A percentile compares a stretch with the other conserved stretches of the same genome.
phyloP scores from a whole-genome alignment of 345 rosid species.

The Toxicodendron radicans region DNA sequence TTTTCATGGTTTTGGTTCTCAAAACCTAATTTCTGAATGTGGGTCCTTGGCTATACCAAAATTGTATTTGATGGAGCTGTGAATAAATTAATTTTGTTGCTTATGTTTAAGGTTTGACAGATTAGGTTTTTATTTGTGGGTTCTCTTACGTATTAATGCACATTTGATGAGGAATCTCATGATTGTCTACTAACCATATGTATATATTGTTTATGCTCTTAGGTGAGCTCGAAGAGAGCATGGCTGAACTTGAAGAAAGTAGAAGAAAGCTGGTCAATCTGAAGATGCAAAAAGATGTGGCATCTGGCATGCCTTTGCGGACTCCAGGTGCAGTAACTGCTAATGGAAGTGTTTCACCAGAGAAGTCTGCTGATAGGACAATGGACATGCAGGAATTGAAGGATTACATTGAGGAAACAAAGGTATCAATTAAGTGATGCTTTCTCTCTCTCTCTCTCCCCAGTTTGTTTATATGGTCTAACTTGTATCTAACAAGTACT shows the following conservation, averaged over 20 bases:
- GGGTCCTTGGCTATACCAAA: background rate
- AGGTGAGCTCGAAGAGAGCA: slow-evolving; percentile 90
- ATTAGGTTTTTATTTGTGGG: background rate
- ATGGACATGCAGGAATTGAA: slow-evolving; percentile 65
- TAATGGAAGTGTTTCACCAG: slow-evolving; percentile 79
- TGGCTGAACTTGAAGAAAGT: slow-evolving; percentile 86
- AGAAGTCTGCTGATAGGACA: slow-evolving; percentile 68
- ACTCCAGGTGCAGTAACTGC: slow-evolving; percentile 49
- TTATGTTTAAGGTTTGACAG: background rate
- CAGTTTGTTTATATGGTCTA: background rate
- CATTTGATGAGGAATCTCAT: slow-evolving; percentile 13
- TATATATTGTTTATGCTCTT: slow-evolving; percentile 26
- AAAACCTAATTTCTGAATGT: background rate
- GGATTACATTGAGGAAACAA: slow-evolving; percentile 73
- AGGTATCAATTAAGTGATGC: slow-evolving; percentile 44
- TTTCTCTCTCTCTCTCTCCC: slow-evolving; percentile 5
- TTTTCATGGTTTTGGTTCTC: background rate
- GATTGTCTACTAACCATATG: slow-evolving; percentile 18
- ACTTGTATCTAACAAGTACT: slow-evolving; percentile 27
- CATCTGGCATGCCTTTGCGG: slow-evolving; percentile 51
- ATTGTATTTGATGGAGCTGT: background rate
- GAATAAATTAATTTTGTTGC: background rate
- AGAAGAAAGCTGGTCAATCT: slow-evolving; percentile 78
- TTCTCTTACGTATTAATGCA: no score
- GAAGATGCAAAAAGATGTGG: slow-evolving; percentile 84